Percentiles rank a stretch among this genome's conserved stretches.
Evolutionary conservation across 2,329 filamentous ascomycete species (phyloP).

Genomic region (Aureobasidium melanogenum): DNA sequence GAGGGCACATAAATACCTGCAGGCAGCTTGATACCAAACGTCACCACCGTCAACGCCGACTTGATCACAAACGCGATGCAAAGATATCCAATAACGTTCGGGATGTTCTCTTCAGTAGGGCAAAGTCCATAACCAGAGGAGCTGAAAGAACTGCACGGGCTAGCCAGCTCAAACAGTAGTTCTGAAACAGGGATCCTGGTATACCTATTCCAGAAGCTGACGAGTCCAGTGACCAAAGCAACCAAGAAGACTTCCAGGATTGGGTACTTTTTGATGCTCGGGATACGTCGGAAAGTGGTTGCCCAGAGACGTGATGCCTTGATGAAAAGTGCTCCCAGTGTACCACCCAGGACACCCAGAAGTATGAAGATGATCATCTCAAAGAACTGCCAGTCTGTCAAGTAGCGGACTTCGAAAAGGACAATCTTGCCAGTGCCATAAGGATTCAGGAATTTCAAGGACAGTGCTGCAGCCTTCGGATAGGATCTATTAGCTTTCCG

Average conservation of each 20-base stretch:
- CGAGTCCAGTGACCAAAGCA: constrained; percentile 70
- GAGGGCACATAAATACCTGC: constrained; percentile 97
- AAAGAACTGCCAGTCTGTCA: constrained; percentile 87
- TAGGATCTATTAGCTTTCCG: not conserved
- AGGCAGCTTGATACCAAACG: constrained; percentile 93
- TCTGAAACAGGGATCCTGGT: constrained; percentile 86
- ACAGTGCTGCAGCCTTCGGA: constrained; percentile 61
- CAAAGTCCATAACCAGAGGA: constrained; percentile 68
- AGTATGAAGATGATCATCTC: constrained; percentile 78
- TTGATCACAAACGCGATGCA: constrained; percentile 81
- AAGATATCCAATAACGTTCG: constrained; percentile 62
- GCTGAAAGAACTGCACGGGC: constrained; percentile 69
- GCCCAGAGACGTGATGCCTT: constrained; percentile 92
- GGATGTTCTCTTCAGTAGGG: constrained; percentile 67
- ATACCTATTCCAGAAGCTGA: constrained; percentile 89
- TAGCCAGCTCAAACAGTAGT: constrained; percentile 80
- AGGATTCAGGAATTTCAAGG: constrained; percentile 88
- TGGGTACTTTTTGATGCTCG: constrained; percentile 71
- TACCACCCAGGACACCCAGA: constrained; percentile 78
- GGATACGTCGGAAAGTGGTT: constrained; percentile 72
- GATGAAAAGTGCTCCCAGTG: constrained; percentile 85
- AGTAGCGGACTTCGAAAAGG: constrained; percentile 86
- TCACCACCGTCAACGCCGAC: constrained; percentile 76
- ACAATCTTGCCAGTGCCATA: constrained; percentile 97
- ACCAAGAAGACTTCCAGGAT: constrained; percentile 83